Base-by-base conservation (phyloP, 169 alveolate genomes). In the Cryptosporidium andersoni region DNA sequence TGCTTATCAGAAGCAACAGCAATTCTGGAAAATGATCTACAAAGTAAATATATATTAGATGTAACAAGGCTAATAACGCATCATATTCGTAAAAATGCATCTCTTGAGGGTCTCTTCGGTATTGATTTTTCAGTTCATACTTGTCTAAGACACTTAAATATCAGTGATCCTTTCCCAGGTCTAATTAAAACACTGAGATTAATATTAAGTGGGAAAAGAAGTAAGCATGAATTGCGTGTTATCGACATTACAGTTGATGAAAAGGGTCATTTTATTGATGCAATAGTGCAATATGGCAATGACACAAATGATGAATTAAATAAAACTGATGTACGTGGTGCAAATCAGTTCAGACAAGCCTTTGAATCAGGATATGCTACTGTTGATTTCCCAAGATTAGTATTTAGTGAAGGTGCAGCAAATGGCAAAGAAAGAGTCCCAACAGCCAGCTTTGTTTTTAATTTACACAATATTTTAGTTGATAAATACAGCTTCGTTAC, bases 361-460 rank as follows among this genome's bases (percentile, higher is more conserved):
- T 74, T 74, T 74, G 85, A 74, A 58, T 74, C 85, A 43, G 85
- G 85, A 43, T 55, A 58, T 14, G 85, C 85, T 43, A 74, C 85
- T 47, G 85, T 74, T 8, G 85, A 74, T 16, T 74, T 74, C 85
- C 85, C 85, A 58, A 74, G 85, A 58, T 25, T 74, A 0, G 42
- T 74, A 25, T 74, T 40, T 36, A 74, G 85, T 8, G 85, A 74
- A 45, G 85, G 85, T 6, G 85, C 85, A 14, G 85, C 85, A 39
- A 74, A 74, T 74, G 85, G 85, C 6, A 74, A 74, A 55, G 85
- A 74, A 43, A 74, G 85, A 58, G 85, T 74, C 4, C 85, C 85
- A 25, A 74, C 85, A 37, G 85, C 85, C 12, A 74, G 85, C 48
- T 74, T 74, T 58, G 85, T 74, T 12, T 74, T 74, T 43, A 74